Evolutionary conservation across 768 basidiomycete species (phyloP).

Genomic region (Mycena vulgaris): DNA sequence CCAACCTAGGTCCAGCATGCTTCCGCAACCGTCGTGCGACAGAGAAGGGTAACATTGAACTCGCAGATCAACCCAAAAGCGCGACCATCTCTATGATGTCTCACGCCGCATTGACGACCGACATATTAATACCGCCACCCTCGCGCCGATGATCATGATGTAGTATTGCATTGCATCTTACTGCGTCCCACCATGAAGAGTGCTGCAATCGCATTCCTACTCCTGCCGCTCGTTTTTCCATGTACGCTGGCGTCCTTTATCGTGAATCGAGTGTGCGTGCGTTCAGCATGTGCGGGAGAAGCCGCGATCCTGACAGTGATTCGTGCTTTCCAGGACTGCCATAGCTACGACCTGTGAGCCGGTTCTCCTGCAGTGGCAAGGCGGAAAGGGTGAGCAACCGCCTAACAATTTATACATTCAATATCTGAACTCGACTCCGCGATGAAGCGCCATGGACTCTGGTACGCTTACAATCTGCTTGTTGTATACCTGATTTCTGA

Average conservation of each 20-base stretch:
- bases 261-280: constrained; percentile 7
- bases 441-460: constrained; percentile 23
- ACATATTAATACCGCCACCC: too few relatives aligned
- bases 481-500: background rate
- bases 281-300: background rate
- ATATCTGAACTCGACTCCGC: background rate
- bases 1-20: too few relatives aligned
- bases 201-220: background rate
- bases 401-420: background rate
- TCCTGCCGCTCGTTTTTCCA: constrained; percentile 14
- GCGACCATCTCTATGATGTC: too few relatives aligned
- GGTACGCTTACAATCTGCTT: background rate
- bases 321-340: background rate
- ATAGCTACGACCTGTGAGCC: constrained; percentile 29
- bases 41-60: too few relatives aligned
- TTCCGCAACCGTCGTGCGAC: too few relatives aligned
- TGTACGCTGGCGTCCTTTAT: constrained; percentile 27
- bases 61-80: too few relatives aligned
- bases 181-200: constrained; percentile 15
- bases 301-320: background rate
- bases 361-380: constrained; percentile 33
- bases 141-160: too few relatives aligned
- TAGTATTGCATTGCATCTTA: too few relatives aligned
- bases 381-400: constrained; percentile 13
- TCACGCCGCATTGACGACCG: too few relatives aligned